These are phyloP conservation scores for Xylariomycetidae sp. DNA, from an alignment of 2,329 filamentous ascomycete genomes.

Conservation along the genomic window DNA sequence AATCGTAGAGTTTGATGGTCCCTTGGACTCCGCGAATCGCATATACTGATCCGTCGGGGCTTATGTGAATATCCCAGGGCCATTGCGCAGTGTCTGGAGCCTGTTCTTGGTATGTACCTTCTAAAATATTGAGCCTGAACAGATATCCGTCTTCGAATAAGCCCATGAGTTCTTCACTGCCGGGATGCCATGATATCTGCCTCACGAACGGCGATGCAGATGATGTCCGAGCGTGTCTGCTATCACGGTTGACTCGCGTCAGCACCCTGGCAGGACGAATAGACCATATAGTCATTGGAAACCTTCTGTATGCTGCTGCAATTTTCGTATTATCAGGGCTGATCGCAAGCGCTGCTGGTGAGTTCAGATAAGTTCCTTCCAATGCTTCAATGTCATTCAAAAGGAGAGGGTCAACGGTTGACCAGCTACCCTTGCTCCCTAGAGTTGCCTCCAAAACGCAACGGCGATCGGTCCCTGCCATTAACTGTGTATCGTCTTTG, in stretches of 20 bases:
- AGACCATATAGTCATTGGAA: conserved; percentile 3
- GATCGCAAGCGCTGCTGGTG: background rate
- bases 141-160: conserved; percentile 16
- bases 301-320: conserved; percentile 2
- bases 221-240: conserved; percentile 2
- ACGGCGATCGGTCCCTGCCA: background rate
- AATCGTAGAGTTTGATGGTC: conserved; percentile 14
- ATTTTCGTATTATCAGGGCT: conserved; percentile 4
- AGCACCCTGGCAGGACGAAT: background rate
- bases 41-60: conserved; percentile 14
- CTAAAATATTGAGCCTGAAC: conserved; percentile 19
- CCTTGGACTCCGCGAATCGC: conserved; percentile 11
- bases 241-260: conserved; percentile 2
- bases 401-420: background rate
- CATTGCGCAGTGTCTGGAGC: conserved; percentile 6
- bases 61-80: conserved; percentile 6
- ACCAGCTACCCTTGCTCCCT: background rate
- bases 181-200: conserved; percentile 14
- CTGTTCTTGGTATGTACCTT: conserved; percentile 3
- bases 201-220: conserved; percentile 7
- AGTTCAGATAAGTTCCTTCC: conserved; percentile 2
- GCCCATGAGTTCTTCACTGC: conserved; percentile 16
- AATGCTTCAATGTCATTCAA: conserved; percentile 1
- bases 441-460: background rate
- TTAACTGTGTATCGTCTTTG: conserved; percentile 2